Evolutionary conservation across 208 protist species (phyloP).

Genomic region (Trichomonas tenax): DNA sequence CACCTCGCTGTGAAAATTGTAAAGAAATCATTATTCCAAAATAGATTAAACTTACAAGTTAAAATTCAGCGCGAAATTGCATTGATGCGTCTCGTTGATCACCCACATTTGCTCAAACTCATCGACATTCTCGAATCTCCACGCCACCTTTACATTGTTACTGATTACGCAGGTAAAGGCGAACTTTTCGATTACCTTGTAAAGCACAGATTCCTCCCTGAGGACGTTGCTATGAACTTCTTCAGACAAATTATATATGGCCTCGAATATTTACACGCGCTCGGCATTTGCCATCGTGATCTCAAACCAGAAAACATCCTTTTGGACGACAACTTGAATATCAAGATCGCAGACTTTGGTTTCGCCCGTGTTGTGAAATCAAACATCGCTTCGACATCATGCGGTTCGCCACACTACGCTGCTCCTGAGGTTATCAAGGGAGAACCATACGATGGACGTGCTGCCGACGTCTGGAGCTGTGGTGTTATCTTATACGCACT

Average conservation of each 20-base stretch:
- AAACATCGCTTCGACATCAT: neutral
- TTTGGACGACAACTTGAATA: neutral
- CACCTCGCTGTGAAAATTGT: neutral
- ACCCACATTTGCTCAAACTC: neutral
- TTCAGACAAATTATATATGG: slow-evolving; percentile 92
- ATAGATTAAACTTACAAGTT: neutral
- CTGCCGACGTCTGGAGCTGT: neutral
- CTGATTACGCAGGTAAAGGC: slow-evolving; percentile 91
- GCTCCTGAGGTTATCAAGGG: neutral
- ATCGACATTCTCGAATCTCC: slow-evolving; percentile 73
- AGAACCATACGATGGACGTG: neutral
- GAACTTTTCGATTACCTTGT: slow-evolving; percentile 98
- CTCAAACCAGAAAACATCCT: slow-evolving; percentile 20
- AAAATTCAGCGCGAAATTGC: neutral
- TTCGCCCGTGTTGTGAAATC: neutral
- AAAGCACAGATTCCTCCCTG: slow-evolving; percentile 54
- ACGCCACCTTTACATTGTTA: slow-evolving; percentile 94
- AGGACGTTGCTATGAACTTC: slow-evolving; percentile 63
- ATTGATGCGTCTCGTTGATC: neutral
- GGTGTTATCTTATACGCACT: slow-evolving; percentile 7
- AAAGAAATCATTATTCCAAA: neutral
- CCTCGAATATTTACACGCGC: slow-evolving; percentile 82
- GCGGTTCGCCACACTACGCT: slow-evolving; percentile 12
- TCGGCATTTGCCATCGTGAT: neutral
- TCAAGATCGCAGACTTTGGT: slow-evolving; percentile 14